These are phyloP conservation scores for Phyllostachys edulis DNA, from an alignment of 176 grass and related monocot species.

Conservation along the genomic window DNA sequence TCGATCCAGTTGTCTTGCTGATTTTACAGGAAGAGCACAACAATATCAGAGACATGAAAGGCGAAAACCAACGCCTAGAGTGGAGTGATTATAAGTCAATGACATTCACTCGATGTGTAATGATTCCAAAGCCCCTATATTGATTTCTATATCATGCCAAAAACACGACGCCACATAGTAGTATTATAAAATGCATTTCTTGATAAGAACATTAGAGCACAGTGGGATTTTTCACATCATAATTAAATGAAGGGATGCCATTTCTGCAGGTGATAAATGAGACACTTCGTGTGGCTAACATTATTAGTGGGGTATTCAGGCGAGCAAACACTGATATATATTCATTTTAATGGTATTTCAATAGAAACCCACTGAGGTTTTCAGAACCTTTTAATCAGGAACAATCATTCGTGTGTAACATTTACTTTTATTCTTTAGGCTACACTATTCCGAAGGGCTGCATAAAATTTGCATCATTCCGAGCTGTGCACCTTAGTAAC, in stretches of 20 bases:
- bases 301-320: conserved; percentile 91
- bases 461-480: conserved; percentile 92
- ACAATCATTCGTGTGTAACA: conserved; percentile 1
- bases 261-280: conserved; percentile 85
- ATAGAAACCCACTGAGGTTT: not conserved
- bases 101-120: conserved; percentile 97
- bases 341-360: conserved; percentile 81
- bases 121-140: not conserved
- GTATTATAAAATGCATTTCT: not conserved
- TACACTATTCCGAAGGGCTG: conserved; percentile 94
- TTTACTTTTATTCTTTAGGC: conserved; percentile 39
- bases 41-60: conserved; percentile 59
- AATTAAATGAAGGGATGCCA: not conserved
- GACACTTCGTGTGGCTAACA: conserved; percentile 93
- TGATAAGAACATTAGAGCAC: not conserved
- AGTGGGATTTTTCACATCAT: not conserved
- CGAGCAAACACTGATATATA: conserved; percentile 66
- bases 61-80: conserved; percentile 44
- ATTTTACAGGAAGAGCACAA: conserved; percentile 83
- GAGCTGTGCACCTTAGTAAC: conserved; percentile 71
- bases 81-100: conserved; percentile 98
- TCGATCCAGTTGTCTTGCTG: not conserved
- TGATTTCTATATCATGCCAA: not conserved
- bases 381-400: not conserved
- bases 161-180: not conserved